Conservation (phyloP, 306 rosid genomes). For the Phaseolus lunatus region DNA sequence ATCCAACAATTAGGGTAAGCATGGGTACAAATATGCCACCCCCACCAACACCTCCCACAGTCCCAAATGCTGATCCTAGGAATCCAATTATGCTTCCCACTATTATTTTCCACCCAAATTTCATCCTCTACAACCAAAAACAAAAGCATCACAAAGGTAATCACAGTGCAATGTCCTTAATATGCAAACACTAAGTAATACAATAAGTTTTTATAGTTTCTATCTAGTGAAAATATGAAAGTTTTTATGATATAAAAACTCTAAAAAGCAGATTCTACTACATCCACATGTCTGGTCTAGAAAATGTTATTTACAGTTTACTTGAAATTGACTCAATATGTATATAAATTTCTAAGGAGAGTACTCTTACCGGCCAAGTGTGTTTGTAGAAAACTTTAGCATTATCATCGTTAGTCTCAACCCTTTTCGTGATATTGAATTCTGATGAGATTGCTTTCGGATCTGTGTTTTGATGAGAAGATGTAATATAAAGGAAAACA, state of each 20-base stretch:
- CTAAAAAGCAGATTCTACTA: not conserved
- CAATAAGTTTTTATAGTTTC: not conserved
- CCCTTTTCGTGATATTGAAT: conserved; percentile 34
- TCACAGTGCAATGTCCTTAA: not conserved
- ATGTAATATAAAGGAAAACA: conserved; percentile 54
- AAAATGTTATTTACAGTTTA: not conserved
- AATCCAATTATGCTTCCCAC: conserved; percentile 71
- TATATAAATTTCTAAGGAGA: not conserved
- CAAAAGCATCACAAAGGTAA: not conserved
- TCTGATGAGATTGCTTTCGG: conserved; percentile 46
- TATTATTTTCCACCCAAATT: conserved; percentile 79
- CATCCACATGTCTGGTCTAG: not conserved
- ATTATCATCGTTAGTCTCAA: conserved; percentile 39
- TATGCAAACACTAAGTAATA: too few species aligned
- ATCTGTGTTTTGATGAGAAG: conserved; percentile 44
- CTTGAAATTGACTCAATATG: conserved; percentile 17
- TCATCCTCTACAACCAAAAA: conserved; percentile 57
- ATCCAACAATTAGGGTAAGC: conserved; percentile 62
- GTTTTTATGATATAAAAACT: too few species aligned
- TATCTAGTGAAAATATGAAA: too few species aligned
- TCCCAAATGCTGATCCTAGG: conserved; percentile 84
- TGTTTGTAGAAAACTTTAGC: conserved; percentile 59
- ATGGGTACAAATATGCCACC: conserved; percentile 94
- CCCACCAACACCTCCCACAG: conserved; percentile 92
- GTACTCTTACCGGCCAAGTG: conserved; percentile 80